A percentile compares a stretch with the other conserved stretches of the same genome.
These are phyloP conservation scores for Cyberlindnera subsufficiens DNA, from an alignment of 805 yeast species.

Conservation along the genomic window DNA sequence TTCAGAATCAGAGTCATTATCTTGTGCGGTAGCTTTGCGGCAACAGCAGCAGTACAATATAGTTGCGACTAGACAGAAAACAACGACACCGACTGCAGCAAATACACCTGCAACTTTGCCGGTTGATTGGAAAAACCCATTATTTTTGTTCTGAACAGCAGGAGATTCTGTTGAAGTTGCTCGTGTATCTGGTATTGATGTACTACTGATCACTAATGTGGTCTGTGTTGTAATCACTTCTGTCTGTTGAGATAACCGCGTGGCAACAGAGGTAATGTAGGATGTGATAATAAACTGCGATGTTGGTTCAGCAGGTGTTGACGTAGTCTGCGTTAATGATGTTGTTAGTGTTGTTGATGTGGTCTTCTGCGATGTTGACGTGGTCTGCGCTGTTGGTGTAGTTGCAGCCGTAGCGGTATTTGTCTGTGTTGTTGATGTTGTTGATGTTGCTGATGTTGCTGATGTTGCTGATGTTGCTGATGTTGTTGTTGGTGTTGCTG, in stretches of 20 bases:
- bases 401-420: background rate
- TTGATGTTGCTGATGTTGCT: constrained; percentile 3
- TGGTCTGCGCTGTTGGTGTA: no score
- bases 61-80: constrained; percentile 35
- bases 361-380: no score
- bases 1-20: background rate
- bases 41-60: constrained; percentile 35
- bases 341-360: no score
- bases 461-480: constrained; percentile 4
- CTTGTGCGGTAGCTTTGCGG: background rate
- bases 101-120: constrained; percentile 82
- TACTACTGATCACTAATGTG: constrained; percentile 6
- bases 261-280: constrained; percentile 6
- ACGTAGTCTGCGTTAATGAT: no score
- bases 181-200: constrained; percentile 1
- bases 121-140: constrained; percentile 50
- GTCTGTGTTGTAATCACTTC: constrained; percentile 8
- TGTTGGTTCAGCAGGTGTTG: no score
- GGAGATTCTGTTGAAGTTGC: background rate
- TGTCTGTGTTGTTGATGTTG: constrained; percentile 8
- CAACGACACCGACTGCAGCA: constrained; percentile 66
- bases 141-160: constrained; percentile 10
- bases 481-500: constrained; percentile 5
- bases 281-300: constrained; percentile 14
- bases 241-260: constrained; percentile 9